Conservation (phyloP, 805 yeast genomes). For the Lipomyces yamadae region DNA sequence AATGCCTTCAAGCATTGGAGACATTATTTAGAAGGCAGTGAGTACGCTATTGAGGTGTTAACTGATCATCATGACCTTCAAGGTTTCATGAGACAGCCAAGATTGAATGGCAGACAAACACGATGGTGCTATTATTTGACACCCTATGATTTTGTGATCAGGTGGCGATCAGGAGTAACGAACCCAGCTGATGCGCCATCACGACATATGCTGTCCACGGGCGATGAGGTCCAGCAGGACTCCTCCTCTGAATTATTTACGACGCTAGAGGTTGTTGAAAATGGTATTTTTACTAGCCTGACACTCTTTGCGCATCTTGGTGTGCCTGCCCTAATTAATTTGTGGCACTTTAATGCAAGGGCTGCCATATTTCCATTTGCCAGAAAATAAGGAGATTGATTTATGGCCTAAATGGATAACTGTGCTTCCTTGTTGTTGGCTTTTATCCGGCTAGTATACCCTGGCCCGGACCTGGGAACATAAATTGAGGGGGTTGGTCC, state of each 20-base stretch:
- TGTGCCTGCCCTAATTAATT: too few relatives aligned
- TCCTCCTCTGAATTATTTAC: background rate
- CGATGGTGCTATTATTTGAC: conserved; percentile 31
- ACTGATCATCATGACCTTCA: conserved; percentile 28
- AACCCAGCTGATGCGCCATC: conserved; percentile 37
- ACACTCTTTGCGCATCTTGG: too few relatives aligned
- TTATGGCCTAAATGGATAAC: too few relatives aligned
- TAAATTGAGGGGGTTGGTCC: too few relatives aligned
- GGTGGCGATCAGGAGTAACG: conserved; percentile 17
- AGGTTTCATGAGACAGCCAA: conserved; percentile 17
- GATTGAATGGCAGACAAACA: conserved; percentile 24
- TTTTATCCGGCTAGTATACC: too few relatives aligned
- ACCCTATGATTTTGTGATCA: conserved; percentile 29
- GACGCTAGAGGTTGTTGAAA: conserved; percentile 2
- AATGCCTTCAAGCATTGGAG: conserved; percentile 21
- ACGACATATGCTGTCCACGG: background rate
- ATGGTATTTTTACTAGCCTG: too few relatives aligned
- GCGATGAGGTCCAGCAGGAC: background rate
- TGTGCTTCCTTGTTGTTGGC: too few relatives aligned
- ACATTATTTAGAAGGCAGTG: conserved; percentile 20
- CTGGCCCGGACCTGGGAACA: too few relatives aligned
- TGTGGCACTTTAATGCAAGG: too few relatives aligned
- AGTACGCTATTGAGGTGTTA: conserved; percentile 9
- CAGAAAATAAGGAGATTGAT: too few relatives aligned
- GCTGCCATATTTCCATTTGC: too few relatives aligned